A percentile compares a stretch with the other conserved stretches of the same genome.
Conservation (phyloP, 345 rosid genomes). For the Populus pruinosa region DNA sequence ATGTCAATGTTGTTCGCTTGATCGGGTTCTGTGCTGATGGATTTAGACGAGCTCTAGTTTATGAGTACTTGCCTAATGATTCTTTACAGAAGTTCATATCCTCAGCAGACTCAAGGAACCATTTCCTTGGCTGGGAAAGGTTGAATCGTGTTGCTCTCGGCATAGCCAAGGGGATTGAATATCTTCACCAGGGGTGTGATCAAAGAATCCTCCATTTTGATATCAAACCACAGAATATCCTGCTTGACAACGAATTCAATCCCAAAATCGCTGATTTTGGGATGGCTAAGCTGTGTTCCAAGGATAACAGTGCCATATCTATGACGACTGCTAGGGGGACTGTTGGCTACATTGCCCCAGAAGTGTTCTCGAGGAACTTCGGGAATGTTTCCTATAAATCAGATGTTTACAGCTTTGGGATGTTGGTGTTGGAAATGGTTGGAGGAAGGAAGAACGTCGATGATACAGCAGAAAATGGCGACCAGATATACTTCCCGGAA, state of each 20-base stretch:
- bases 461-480: neutral
- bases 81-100: slow-evolving; percentile 1
- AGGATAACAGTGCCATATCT: neutral
- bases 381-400: neutral
- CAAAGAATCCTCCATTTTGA: neutral
- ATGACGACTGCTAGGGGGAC: neutral
- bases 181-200: neutral
- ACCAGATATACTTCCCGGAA: neutral
- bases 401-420: neutral
- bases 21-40: slow-evolving; percentile 9
- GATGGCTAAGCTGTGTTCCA: neutral
- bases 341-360: neutral
- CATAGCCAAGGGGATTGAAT: neutral
- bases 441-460: neutral
- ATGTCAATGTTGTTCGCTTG: slow-evolving; percentile 10
- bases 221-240: neutral
- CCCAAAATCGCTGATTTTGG: neutral
- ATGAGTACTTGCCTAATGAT: slow-evolving; percentile 5
- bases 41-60: neutral
- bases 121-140: too few species aligned
- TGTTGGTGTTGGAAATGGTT: neutral
- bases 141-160: neutral
- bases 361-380: neutral
- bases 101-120: neutral
- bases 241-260: neutral